Base-by-base conservation (phyloP, 129 eudicot species). In the Lactuca saligna region DNA sequence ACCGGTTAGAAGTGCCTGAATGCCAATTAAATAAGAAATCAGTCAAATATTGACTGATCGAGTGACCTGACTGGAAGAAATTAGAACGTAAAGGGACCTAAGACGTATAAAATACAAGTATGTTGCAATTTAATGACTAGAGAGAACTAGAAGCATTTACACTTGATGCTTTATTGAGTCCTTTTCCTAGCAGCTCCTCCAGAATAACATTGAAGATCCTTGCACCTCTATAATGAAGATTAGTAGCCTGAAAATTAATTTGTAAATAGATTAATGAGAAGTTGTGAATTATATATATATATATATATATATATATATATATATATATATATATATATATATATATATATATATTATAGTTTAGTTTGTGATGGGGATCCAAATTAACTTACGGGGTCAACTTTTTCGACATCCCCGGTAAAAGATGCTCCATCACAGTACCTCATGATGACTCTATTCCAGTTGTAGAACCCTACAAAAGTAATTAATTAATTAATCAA, bases 381-480 rank as follows among this genome's bases (percentile, higher is more conserved):
- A 17, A 71, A 17, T 55, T 17, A 65, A 80, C 67, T 62, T 77
- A 73, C 73, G 0, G 88, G 91, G 73, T 86, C 83, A 17, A 86
- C 85, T 69, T 73, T 75, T 86, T 83, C 76, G 0, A 86, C 87
- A 13, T 86, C 85, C 54, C 91, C 91, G 0, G 91, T 86, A 50
- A 80, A 86, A 8, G 86, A 82, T 58, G 88, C 71, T 12, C 91
- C 91, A 54, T 86, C 91, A 54, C 88, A 86, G 17, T 86, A 83
- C 46, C 85, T 75, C 74, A 86, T 69, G 62, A 79, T 73, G 65
- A 86, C 78, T 63, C 91, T 82, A 78, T 86, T 86, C 91, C 91
- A 86, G 53, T 86, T 86, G 53, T 82, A 80, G 78, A 86, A 86
- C 58, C 85, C 91, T 86, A 60, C 3, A 65, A 62, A 53, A n/a